Evolutionary conservation across 495 filamentous ascomycete genomes (phyloP), one percentile per base, ranked within the genome.

Genomic region (Bathelium albidoporum): DNA sequence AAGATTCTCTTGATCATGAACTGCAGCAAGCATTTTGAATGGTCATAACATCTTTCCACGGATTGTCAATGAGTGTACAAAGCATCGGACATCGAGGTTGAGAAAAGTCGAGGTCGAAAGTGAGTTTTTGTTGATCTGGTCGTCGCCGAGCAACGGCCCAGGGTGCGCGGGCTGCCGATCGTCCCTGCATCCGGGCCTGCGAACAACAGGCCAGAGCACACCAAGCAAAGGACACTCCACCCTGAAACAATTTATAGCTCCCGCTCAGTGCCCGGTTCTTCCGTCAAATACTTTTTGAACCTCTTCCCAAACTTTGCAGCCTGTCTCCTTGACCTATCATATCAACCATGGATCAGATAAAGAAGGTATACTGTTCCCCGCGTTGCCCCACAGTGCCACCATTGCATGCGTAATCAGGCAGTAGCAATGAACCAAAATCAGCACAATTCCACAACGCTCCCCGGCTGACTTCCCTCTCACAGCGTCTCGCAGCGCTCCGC

Each of bases 401-500:
- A 53, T 29, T 1, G 20, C 24, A 28, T 32, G 32, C 45, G 20
- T 58, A 24, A 41, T 26, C 45, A 5, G 58, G n/a, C 58, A 28
- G 14, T 12, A 7, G 3, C 26, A 34, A 36, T 43, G 58, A n/a
- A 36, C n/a, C n/a, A 14, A 36, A 60, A 60, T 29, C 59, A 61
- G 12, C 26, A 32, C 34, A 59, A 59, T 18, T 20, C 36, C 55
- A 41, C 11, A 32, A 16, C 22, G 39, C 24, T 29, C 18, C 44
- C 29, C 29, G 18, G 9, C 65, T 66, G 29, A 67, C 59, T 26
- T 29, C 26, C 5, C 24, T 34, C 1, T 29, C 53, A 22, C 16
- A 98, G 94, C 91, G 89, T 87, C 91, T 98, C 89, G 86, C 84
- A 80, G 79, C 84, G 73, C 89, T 98, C 80, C 94, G 94, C 74